phyloP scores from a whole-genome alignment of 306 rosid species.

The Vachellia collinsii region DNA sequence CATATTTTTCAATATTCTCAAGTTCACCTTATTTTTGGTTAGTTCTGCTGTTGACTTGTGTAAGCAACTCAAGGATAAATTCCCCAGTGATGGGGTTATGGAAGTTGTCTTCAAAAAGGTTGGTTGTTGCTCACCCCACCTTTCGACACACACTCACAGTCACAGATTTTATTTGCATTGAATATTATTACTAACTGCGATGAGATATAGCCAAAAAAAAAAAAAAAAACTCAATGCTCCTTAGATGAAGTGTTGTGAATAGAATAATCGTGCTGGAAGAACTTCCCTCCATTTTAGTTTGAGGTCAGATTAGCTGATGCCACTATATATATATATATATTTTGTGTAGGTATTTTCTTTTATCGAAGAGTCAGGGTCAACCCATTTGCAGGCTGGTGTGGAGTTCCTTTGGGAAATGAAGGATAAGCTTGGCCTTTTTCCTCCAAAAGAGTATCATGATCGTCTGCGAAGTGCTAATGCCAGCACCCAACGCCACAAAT shows the following conservation, averaged over 20 bases:
- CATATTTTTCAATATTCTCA: slow-evolving; percentile 16
- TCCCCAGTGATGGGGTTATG: slow-evolving; percentile 51
- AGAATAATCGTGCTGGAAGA: not conserved
- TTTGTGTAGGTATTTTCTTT: no score
- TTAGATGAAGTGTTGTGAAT: no score
- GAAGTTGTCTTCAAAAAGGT: slow-evolving; percentile 75
- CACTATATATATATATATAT: no score
- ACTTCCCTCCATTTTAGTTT: not conserved
- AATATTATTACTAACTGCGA: no score
- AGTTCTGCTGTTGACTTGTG: slow-evolving; percentile 69
- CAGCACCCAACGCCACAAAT: slow-evolving; percentile 45
- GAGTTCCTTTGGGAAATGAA: slow-evolving; percentile 64
- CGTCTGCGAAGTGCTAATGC: slow-evolving; percentile 51
- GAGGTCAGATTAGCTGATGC: not conserved
- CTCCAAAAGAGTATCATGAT: slow-evolving; percentile 59
- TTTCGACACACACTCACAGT: no score
- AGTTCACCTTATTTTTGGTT: slow-evolving; percentile 36
- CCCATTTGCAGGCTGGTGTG: slow-evolving; percentile 55
- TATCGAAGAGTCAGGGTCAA: slow-evolving; percentile 54
- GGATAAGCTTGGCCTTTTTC: slow-evolving; percentile 60
- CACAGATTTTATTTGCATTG: no score
- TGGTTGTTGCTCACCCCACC: slow-evolving; percentile 22
- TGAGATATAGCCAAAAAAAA: no score
- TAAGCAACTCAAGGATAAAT: slow-evolving; percentile 68
- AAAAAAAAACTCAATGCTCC: not conserved